A percentile compares a stretch with the other conserved stretches of the same genome.
Evolutionary conservation across 345 rosid species (phyloP).

Genomic region (Citrus australasica): DNA sequence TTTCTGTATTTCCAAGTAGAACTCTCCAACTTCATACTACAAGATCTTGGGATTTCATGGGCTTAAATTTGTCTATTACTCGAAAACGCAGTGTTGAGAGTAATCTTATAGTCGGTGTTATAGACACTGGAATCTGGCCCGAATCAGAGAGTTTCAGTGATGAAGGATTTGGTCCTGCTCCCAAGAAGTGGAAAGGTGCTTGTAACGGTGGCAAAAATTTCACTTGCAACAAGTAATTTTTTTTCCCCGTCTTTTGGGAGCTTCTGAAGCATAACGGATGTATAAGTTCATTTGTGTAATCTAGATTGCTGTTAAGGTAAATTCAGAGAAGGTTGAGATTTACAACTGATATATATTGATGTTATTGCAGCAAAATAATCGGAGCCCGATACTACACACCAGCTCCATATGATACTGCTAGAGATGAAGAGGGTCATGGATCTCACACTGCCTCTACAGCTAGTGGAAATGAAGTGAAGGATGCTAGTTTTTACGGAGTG

Average conservation of each 20-base stretch:
- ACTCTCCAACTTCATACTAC: conserved; percentile 31
- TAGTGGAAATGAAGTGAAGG: conserved; percentile 43
- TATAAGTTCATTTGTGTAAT: neutral
- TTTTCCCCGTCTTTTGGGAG: neutral
- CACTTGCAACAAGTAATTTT: conserved; percentile 48
- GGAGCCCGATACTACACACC: conserved; percentile 31
- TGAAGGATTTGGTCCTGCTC: conserved; percentile 46
- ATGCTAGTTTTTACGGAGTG: conserved; percentile 39
- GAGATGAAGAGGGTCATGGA: conserved; percentile 43
- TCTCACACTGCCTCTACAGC: conserved; percentile 64
- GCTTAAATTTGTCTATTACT: conserved; percentile 16
- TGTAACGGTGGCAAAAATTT: conserved; percentile 37
- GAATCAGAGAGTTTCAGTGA: conserved; percentile 42
- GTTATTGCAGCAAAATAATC: conserved; percentile 33
- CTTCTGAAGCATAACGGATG: neutral
- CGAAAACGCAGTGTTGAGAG: conserved; percentile 8
- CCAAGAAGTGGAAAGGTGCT: conserved; percentile 44
- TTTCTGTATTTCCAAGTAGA: conserved; percentile 35
- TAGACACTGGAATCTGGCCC: conserved; percentile 42
- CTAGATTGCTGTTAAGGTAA: neutral
- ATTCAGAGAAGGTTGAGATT: neutral
- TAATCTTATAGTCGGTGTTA: conserved; percentile 34
- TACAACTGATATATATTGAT: neutral
- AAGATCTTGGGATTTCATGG: conserved; percentile 52
- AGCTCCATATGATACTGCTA: conserved; percentile 16